Conservation (phyloP, 495 filamentous ascomycete species). For the Coniosporium apollinis region DNA sequence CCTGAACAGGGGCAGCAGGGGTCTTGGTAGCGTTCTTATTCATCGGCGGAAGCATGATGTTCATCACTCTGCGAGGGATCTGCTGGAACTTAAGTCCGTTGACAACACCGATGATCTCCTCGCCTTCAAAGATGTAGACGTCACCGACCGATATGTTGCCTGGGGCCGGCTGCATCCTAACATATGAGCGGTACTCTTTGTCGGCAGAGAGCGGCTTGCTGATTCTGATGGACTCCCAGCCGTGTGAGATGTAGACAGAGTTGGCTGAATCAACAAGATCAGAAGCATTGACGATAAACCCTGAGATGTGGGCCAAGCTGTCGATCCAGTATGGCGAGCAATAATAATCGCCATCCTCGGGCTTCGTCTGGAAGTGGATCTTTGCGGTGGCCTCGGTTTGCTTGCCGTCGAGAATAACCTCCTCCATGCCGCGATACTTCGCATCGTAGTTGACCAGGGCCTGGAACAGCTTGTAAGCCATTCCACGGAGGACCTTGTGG, state of each 20-base stretch:
- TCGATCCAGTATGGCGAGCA: constrained; percentile 33
- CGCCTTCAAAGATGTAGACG: constrained; percentile 28
- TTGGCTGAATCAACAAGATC: constrained; percentile 29
- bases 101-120: constrained; percentile 25
- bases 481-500: constrained; percentile 28
- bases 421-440: constrained; percentile 27
- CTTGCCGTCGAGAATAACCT: constrained; percentile 27
- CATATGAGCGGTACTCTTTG: constrained; percentile 25
- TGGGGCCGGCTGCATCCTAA: constrained; percentile 26
- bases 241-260: constrained; percentile 30
- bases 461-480: constrained; percentile 33
- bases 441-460: constrained; percentile 25
- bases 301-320: constrained; percentile 30
- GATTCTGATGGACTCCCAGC: constrained; percentile 26
- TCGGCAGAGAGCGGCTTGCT: constrained; percentile 20
- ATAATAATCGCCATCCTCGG: constrained; percentile 27
- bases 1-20: constrained; percentile 8
- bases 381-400: constrained; percentile 26
- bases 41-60: constrained; percentile 23
- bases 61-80: constrained; percentile 26
- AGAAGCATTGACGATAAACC: constrained; percentile 37
- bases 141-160: constrained; percentile 26
- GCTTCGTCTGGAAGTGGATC: constrained; percentile 26
- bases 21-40: constrained; percentile 12
- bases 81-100: constrained; percentile 29